Base-by-base conservation (phyloP, 805 yeast species). In the Monosporozyma solicola region DNA sequence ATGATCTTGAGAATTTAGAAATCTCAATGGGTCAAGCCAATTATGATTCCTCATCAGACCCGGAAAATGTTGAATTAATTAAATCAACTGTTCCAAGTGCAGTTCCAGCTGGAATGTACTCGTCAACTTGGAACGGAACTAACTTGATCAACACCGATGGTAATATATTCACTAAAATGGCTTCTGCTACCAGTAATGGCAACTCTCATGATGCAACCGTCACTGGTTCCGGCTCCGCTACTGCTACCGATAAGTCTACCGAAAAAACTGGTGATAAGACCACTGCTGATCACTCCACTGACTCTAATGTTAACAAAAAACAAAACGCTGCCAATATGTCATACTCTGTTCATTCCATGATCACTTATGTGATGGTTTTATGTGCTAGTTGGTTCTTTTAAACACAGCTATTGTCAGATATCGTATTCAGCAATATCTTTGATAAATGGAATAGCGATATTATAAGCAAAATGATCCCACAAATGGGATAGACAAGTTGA, bases 21-120 rank as follows among this genome's bases (percentile, higher is more conserved):
- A 60, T 79, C 15, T 75, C 76, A 0, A 43, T 80, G 48, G 83
- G 80, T 3, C 78, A 74, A 55, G 80, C 74, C 2, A 69, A 68
- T 51, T 70, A 52, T 33, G 43, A 53, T 31, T 59, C 75, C 37
- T 49, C 47, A 1, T 51, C 50, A n/a, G 57, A 54, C 25, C n/a
- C n/a, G n/a, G 70, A 66, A 47, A 67, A 80, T 54, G 74, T 81
- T 48, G 82, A 80, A 54, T 71, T 65, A 3, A 74, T 83, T 37
- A 47, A 65, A 3, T 52, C 60, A 3, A 53, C 71, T 5, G 73
- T 82, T 41, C 86, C 86, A 16, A 67, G 74, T 44, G 83, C 84
- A 0, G 62, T 66, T 1, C 60, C 64, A 6, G 85, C 80, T 1
- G 61, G 76, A 2, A 67, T 61, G 2, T 80, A 74, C 59, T 69